Base-by-base conservation (phyloP, 1,139 yeast species). In the Spathaspora sp. region DNA sequence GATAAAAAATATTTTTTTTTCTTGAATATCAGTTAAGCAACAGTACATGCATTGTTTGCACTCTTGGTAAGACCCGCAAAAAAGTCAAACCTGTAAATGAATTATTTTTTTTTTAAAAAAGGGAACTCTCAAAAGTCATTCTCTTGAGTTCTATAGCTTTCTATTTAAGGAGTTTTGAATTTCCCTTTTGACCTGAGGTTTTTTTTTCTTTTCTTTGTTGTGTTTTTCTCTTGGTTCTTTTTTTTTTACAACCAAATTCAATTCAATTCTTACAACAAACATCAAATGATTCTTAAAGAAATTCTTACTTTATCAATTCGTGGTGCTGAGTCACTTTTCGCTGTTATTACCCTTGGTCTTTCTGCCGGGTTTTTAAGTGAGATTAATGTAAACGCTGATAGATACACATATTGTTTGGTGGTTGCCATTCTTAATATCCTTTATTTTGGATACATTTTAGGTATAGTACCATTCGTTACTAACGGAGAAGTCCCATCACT, bases 331-430 rank as follows among this genome's bases (percentile, higher is more conserved):
- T 17, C 58, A 4, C 18, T 65, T 5, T 61, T 65, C 39, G 46
- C 64, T 16, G 50, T 68, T 29, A 47, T 66, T 20, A 43, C 47
- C 8, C 56, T 68, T 27, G 71, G 64, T 2, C 49, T 67, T 8
- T 47, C 61, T 10, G 71, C 70, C 2, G 67, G 57, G 2, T 43
- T 58, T n/a, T 54, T 61, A 25, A 48, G 45, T 11, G 47, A 39
- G 1, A 33, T 42, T 20, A 47, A 24, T n/a, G 38, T 16, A 16
- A 47, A 49, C 25, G 42, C 42, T 43, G 54, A 51, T 39, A 52
- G 63, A 46, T 52, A 53, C 15, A 56, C 59, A 25, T 63, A 46
- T 42, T 49, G 56, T 4, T 50, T 68, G 39, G 67, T 61, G 6
- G 50, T 55, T 20, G 49, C 65, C 3, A 53, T 63, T 3, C 43